Evolutionary conservation across 495 filamentous ascomycete genomes (phyloP).

Genomic region (Acidomyces sp.): DNA sequence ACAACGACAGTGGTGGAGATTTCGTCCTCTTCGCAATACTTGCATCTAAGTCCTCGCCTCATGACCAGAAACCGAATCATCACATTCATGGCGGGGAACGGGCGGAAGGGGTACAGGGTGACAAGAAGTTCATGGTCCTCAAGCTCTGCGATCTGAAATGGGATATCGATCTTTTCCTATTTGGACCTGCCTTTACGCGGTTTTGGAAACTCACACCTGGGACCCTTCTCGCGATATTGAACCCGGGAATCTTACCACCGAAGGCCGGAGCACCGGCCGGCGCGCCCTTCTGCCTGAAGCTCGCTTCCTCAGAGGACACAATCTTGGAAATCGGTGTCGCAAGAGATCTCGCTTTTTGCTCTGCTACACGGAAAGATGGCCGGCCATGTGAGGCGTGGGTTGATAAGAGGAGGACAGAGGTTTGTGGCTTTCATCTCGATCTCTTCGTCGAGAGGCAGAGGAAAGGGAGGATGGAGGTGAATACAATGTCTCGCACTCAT

Average conservation of each 20-base stretch:
- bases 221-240: slow-evolving; percentile 84
- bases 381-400: slow-evolving; percentile 71
- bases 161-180: slow-evolving; percentile 85
- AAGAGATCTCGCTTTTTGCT: slow-evolving; percentile 82
- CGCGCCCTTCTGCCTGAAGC: slow-evolving; percentile 65
- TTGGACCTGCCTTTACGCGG: slow-evolving; percentile 74
- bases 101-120: slow-evolving; percentile 16
- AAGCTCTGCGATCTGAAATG: slow-evolving; percentile 77
- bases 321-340: slow-evolving; percentile 79
- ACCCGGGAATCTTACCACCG: slow-evolving; percentile 81
- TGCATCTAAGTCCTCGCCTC: slow-evolving; percentile 71
- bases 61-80: slow-evolving; percentile 44
- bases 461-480: slow-evolving; percentile 62
- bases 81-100: slow-evolving; percentile 30
- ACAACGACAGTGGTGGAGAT: too few species aligned
- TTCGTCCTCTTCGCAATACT: slow-evolving; percentile 79
- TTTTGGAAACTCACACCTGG: slow-evolving; percentile 85
- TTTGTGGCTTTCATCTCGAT: slow-evolving; percentile 88
- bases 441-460: slow-evolving; percentile 54
- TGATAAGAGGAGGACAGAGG: slow-evolving; percentile 72
- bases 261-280: slow-evolving; percentile 48
- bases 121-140: slow-evolving; percentile 77
- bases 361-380: slow-evolving; percentile 70
- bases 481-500: slow-evolving; percentile 48
- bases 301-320: slow-evolving; percentile 73